phyloP scores from a whole-genome alignment of 139 green algal genomes.

The Tetraselmis chui region DNA sequence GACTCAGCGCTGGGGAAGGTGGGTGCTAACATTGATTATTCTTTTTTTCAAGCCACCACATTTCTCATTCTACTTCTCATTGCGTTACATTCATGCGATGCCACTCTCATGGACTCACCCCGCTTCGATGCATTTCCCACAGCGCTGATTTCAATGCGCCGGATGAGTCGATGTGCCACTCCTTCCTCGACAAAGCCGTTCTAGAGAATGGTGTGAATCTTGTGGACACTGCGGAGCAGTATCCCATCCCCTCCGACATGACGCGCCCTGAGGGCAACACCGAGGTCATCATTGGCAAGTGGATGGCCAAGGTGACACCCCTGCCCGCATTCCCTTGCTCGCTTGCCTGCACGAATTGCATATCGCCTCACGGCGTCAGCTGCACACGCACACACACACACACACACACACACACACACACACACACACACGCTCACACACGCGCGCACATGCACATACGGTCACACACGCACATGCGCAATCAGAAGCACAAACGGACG shows the following conservation, averaged over 20 bases:
- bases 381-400: no score
- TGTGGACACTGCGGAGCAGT: constrained; percentile 31
- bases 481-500: no score
- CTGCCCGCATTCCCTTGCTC: no score
- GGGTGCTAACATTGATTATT: background rate
- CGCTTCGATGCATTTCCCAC: background rate
- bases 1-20: constrained; percentile 8
- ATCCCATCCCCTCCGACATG: constrained; percentile 23
- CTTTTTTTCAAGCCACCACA: background rate
- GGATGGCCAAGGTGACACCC: constrained; percentile 20
- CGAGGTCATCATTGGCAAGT: constrained; percentile 26
- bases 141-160: constrained; percentile 19
- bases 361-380: no score
- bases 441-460: no score
- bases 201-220: constrained; percentile 20
- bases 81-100: no score
- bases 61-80: background rate
- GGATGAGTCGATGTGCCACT: constrained; percentile 17
- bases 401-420: no score
- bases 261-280: constrained; percentile 10
- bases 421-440: no score
- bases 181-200: constrained; percentile 16
- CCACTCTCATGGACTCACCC: no score
- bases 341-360: no score
- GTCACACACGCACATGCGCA: no score